Evolutionary conservation across 2,329 filamentous ascomycete species (phyloP).

Genomic region (Xylariaceae sp.): DNA sequence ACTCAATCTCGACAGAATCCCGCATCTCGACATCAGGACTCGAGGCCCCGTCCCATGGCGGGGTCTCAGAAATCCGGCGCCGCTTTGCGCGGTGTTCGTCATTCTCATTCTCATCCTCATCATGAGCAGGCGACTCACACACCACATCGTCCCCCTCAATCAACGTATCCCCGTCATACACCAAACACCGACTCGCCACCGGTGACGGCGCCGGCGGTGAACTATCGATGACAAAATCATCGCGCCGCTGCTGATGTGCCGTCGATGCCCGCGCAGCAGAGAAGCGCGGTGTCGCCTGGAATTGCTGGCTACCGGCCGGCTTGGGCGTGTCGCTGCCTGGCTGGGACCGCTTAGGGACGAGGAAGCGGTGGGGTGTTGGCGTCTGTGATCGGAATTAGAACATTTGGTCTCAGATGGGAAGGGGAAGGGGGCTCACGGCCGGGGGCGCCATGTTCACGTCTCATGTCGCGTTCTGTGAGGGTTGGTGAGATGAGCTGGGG

Average conservation of each 20-base stretch:
- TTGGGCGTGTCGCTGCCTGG: constrained; percentile 28
- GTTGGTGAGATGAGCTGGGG: constrained; percentile 2
- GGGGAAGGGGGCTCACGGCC: constrained; percentile 18
- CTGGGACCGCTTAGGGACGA: constrained; percentile 30
- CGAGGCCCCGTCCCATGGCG: constrained; percentile 15
- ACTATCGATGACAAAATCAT: constrained; percentile 27
- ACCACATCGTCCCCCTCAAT: constrained; percentile 17
- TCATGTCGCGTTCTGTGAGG: constrained; percentile 5
- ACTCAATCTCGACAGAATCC: constrained; percentile 13
- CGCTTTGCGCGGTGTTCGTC: constrained; percentile 30
- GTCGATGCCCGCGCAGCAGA: constrained; percentile 5
- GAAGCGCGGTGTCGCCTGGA: constrained; percentile 32
- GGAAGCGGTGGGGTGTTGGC: constrained; percentile 32
- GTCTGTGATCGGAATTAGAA: neutral
- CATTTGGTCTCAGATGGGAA: too few relatives aligned
- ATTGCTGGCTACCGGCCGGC: constrained; percentile 27
- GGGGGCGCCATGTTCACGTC: constrained; percentile 23
- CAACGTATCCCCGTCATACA: constrained; percentile 1
- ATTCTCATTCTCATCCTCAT: neutral
- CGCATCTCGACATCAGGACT: constrained; percentile 21
- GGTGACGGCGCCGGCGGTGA: constrained; percentile 22
- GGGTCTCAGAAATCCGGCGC: constrained; percentile 35
- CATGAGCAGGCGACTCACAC: constrained; percentile 23
- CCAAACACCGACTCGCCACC: neutral
- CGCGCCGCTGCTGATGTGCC: too few relatives aligned